Percentiles rank a stretch among this genome's conserved stretches.
Evolutionary conservation across 192 early-diverging fungal species (phyloP).

Genomic region (Thamnidium elegans): DNA sequence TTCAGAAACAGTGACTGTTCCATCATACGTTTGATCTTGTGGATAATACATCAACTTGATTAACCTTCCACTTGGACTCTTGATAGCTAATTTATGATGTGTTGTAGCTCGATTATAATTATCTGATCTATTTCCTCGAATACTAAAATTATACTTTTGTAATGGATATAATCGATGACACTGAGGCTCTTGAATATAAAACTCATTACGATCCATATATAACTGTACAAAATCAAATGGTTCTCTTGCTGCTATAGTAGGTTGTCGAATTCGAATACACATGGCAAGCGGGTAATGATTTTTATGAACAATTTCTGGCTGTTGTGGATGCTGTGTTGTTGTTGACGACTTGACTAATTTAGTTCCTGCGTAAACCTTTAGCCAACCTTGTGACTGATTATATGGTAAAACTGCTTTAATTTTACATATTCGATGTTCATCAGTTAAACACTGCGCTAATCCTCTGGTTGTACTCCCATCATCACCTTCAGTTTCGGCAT

Average conservation of each 20-base stretch:
- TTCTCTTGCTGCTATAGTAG: background rate
- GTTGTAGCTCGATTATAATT: background rate
- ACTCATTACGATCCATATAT: slow-evolving; percentile 41
- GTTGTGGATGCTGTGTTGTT: background rate
- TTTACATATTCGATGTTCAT: slow-evolving; percentile 36
- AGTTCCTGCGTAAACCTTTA: slow-evolving; percentile 47
- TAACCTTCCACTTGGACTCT: slow-evolving; percentile 33
- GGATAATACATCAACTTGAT: slow-evolving; percentile 31
- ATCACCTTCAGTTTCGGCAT: slow-evolving; percentile 15
- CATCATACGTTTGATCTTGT: slow-evolving; percentile 29
- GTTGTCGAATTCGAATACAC: slow-evolving; percentile 15
- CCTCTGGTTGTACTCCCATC: slow-evolving; percentile 7
- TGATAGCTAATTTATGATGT: slow-evolving; percentile 37
- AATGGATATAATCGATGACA: slow-evolving; percentile 42
- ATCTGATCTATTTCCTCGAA: slow-evolving; percentile 30
- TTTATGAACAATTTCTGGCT: background rate
- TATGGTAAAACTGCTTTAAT: slow-evolving; percentile 50
- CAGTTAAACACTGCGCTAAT: slow-evolving; percentile 29
- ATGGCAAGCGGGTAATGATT: slow-evolving; percentile 40
- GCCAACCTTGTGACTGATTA: slow-evolving; percentile 33
- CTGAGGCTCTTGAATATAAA: slow-evolving; percentile 50
- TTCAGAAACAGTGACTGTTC: slow-evolving; percentile 22
- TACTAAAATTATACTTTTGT: slow-evolving; percentile 45
- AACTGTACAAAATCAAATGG: slow-evolving; percentile 45
- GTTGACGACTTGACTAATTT: background rate